phyloP scores from a whole-genome alignment of 805 yeast species.

The Lipomyces sp. region DNA sequence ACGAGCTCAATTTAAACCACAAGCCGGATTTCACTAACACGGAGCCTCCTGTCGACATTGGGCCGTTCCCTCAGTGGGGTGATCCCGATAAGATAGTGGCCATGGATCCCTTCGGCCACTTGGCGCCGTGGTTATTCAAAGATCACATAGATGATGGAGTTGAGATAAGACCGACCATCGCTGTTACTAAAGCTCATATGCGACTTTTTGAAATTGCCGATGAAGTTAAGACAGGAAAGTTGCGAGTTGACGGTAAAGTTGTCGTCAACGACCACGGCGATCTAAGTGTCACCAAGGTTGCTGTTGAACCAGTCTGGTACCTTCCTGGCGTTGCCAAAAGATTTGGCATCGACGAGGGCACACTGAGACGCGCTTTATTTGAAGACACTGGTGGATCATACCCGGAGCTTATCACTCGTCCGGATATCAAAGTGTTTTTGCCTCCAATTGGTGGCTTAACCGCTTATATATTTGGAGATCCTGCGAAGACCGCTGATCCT shows the following conservation, averaged over 20 bases:
- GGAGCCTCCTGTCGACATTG: constrained; percentile 62
- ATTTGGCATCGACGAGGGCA: constrained; percentile 60
- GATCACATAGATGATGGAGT: constrained; percentile 53
- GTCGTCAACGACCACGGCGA: constrained; percentile 66
- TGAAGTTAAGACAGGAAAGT: constrained; percentile 58
- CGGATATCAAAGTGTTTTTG: constrained; percentile 65
- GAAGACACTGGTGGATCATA: constrained; percentile 75
- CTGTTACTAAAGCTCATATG: constrained; percentile 69
- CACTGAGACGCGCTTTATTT: constrained; percentile 63
- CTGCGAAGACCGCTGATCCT: constrained; percentile 58
- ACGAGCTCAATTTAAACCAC: constrained; percentile 58
- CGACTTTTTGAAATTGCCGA: constrained; percentile 63
- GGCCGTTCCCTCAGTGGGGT: constrained; percentile 62
- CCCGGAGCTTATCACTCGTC: constrained; percentile 70
- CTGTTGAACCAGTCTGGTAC: constrained; percentile 74
- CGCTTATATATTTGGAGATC: constrained; percentile 68
- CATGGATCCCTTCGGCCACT: constrained; percentile 69
- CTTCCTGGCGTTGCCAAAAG: constrained; percentile 71
- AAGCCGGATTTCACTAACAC: constrained; percentile 66
- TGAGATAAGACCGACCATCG: constrained; percentile 67
- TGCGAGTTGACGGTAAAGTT: constrained; percentile 63
- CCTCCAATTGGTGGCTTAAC: constrained; percentile 75
- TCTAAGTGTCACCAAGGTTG: constrained; percentile 64
- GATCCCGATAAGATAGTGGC: constrained; percentile 62
- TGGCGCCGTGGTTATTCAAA: constrained; percentile 63